A percentile compares a stretch with the other conserved stretches of the same genome.
phyloP scores from a whole-genome alignment of 2,329 filamentous ascomycete genomes.

The Xylariaceae sp. region DNA sequence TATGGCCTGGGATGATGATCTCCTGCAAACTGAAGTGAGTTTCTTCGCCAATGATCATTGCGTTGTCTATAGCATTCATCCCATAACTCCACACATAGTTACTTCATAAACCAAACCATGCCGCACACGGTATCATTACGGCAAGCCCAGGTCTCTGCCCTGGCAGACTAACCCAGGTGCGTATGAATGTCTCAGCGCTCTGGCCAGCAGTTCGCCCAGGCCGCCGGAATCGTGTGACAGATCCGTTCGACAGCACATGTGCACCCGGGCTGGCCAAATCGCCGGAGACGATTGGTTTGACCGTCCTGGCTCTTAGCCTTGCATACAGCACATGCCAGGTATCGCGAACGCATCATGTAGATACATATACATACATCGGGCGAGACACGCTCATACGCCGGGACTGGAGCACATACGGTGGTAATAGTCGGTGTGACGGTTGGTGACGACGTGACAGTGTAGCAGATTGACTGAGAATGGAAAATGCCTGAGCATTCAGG shows the following conservation, averaged over 20 bases:
- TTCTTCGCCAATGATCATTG: background rate
- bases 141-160: background rate
- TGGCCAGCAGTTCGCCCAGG: constrained; percentile 35
- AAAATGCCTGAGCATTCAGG: too few relatives aligned
- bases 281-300: constrained; percentile 2
- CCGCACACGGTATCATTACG: background rate
- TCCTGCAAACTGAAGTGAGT: too few relatives aligned
- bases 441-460: background rate
- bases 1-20: too few relatives aligned
- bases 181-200: constrained; percentile 28
- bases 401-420: background rate
- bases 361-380: constrained; percentile 10
- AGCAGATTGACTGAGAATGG: background rate
- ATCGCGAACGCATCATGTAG: constrained; percentile 26
- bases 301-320: background rate
- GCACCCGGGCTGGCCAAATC: constrained; percentile 4
- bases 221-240: constrained; percentile 29
- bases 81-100: background rate
- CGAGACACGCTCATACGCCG: constrained; percentile 16
- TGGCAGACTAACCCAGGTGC: background rate
- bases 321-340: constrained; percentile 1
- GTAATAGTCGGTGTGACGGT: constrained; percentile 17
- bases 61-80: background rate
- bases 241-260: constrained; percentile 6
- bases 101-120: background rate